Conservation (phyloP, 1,139 yeast genomes). For the Pichia sp. region DNA sequence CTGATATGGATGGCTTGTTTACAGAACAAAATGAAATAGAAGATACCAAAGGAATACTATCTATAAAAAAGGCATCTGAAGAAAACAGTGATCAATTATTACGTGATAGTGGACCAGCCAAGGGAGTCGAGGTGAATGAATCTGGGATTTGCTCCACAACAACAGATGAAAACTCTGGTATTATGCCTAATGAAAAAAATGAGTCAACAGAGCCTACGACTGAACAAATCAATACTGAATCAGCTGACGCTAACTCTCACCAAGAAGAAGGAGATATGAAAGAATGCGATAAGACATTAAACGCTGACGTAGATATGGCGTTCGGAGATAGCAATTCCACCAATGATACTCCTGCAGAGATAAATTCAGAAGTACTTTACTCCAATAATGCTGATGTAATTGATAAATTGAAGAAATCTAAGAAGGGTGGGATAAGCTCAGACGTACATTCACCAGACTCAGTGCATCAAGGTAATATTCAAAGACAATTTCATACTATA, state of each 20-base stretch:
- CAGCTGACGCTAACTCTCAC: neutral
- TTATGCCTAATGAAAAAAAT: too few relatives aligned
- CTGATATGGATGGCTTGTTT: neutral
- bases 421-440: neutral
- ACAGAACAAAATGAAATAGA: neutral
- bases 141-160: too few relatives aligned
- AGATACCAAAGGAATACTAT: too few relatives aligned
- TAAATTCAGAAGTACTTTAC: neutral
- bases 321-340: neutral
- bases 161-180: too few relatives aligned
- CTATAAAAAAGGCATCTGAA: too few relatives aligned
- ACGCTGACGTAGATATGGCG: neutral
- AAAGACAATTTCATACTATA: slow-evolving; percentile 72
- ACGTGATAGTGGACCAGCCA: too few relatives aligned
- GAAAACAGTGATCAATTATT: too few relatives aligned
- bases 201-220: too few relatives aligned
- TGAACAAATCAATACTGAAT: neutral
- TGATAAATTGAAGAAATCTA: neutral
- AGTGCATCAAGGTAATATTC: slow-evolving; percentile 14
- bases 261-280: neutral
- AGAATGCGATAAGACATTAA: neutral
- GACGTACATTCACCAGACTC: slow-evolving; percentile 10
- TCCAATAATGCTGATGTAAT: neutral
- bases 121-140: too few relatives aligned
- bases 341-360: neutral